Base-by-base conservation (phyloP, 495 filamentous ascomycete genomes). In the Elaphomyces granulatus region DNA sequence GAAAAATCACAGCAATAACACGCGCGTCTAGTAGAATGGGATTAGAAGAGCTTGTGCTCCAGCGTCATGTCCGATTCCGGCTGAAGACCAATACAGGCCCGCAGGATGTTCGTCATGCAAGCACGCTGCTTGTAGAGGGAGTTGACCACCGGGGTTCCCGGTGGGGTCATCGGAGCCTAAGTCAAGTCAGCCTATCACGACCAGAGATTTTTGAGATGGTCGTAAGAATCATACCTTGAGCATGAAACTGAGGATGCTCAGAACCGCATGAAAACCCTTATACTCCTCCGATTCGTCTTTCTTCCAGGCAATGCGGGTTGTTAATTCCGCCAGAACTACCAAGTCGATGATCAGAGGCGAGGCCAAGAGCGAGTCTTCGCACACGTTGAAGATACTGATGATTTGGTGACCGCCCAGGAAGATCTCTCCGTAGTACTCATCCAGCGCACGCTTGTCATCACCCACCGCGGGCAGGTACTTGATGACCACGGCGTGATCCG, bases 401-500 rank as follows among this genome's bases (percentile, higher is more conserved):
- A 86, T 94, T 70, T 98, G 90, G 67, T 96, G 92, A 20, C 90
- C 90, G 47, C 90, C 90, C 69, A 95, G 75, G 76, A 98, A 98
- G 63, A 98, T 98, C 72, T 98, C 92, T 40, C 83, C 92, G 52
- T 94, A 94, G 72, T 98, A 98, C 68, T 98, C 90, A 54, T 98
- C 90, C 34, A 98, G 71, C 38, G 90, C 90, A 52, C 90, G 92
- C 77, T 98, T 98, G 73, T 94, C 92, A 67, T 98, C 90, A 41
- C 90, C 90, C 32, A 98, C 90, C 49, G 88, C 88, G 10, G 92
- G 90, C 86, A 98, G 93, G 72, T 98, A 98, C 75, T 92, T 92
- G 71, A 92, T 92, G 47, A 92, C 84, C 38, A 88, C 83, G 38
- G 79, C 83, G 68, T 92, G 83, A 50, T 92, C 79, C 10, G 83